phyloP scores from a whole-genome alignment of 768 basidiomycete genomes.

The Hortiboletus campestris region DNA sequence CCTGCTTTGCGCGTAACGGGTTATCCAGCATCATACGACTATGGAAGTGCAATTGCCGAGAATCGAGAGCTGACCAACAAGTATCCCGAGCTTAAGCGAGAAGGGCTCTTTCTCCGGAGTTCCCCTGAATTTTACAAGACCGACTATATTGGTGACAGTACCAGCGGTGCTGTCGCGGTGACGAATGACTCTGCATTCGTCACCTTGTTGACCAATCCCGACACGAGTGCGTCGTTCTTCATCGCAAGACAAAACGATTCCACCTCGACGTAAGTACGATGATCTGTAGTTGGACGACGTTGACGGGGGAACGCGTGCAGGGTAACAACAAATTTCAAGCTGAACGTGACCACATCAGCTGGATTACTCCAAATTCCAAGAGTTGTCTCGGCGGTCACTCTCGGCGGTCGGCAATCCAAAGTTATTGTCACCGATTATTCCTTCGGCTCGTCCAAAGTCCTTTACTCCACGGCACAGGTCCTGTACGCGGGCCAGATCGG shows the following conservation, averaged over 20 bases:
- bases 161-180: constrained; percentile 43
- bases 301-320: background rate
- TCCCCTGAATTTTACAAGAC: constrained; percentile 81
- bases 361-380: constrained; percentile 58
- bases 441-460: constrained; percentile 60
- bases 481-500: constrained; percentile 66
- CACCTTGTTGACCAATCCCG: constrained; percentile 66
- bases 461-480: constrained; percentile 73
- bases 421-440: constrained; percentile 69
- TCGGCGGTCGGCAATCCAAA: constrained; percentile 72
- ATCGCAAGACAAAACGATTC: constrained; percentile 67
- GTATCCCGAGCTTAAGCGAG: constrained; percentile 73
- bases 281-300: background rate
- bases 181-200: constrained; percentile 52
- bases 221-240: constrained; percentile 64
- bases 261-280: constrained; percentile 54
- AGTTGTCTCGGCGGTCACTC: constrained; percentile 50
- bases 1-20: background rate
- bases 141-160: constrained; percentile 64
- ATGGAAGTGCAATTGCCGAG: constrained; percentile 71
- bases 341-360: constrained; percentile 54
- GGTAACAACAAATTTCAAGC: constrained; percentile 48
- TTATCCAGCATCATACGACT: constrained; percentile 65
- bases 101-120: constrained; percentile 76
- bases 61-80: constrained; percentile 64